Evolutionary conservation across 768 basidiomycete genomes (phyloP), one percentile per base, ranked within the genome.

Genomic region (Naganishia antarctica): DNA sequence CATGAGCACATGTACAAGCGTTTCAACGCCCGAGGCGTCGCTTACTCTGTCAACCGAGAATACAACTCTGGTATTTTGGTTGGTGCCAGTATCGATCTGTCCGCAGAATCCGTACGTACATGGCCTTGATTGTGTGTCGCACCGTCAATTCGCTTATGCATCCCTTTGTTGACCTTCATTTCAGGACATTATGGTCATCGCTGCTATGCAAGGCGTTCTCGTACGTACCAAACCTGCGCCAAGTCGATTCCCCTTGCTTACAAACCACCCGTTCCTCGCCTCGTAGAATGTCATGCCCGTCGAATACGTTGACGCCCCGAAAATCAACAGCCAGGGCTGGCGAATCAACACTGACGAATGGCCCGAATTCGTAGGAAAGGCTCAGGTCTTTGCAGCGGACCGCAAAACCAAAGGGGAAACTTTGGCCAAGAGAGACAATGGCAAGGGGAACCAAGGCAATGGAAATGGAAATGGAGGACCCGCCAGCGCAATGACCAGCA

Each of bases 1-100:
- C 83, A 84, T 65, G 81, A 81, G 63, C 68, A 71, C 15, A 71
- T 86, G n/a, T 86, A 87, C 68, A 73, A 73, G 12, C 65, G 73
- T 37, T 67, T 77, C 58, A 64, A 69, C 13, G 72, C 62, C 0
- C 60, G 74, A 37, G 70, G 64, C 3, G 57, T 74, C 1, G 26
- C 57, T 0, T 76, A 72, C 70, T 58, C 61, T 26, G 69, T 78
- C 43, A 60, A 68, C 40, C 68, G 70, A 44, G 71, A 74, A 60
- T 87, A 81, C 76, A 79, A 85, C 60, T 69, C 80, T 0, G 76
- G 78, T 0, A 65, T 87, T 13, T 86, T 87, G 70, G 76, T 84
- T 29, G 86, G 86, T 4, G 85, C 83, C 29, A 80, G 83, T 41
- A 68, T 87, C 53, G 81, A 81, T 21, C 69, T 87, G 37, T 71